phyloP scores from a whole-genome alignment of 108 stramenopile genomes.

The Fragilaria radians region DNA sequence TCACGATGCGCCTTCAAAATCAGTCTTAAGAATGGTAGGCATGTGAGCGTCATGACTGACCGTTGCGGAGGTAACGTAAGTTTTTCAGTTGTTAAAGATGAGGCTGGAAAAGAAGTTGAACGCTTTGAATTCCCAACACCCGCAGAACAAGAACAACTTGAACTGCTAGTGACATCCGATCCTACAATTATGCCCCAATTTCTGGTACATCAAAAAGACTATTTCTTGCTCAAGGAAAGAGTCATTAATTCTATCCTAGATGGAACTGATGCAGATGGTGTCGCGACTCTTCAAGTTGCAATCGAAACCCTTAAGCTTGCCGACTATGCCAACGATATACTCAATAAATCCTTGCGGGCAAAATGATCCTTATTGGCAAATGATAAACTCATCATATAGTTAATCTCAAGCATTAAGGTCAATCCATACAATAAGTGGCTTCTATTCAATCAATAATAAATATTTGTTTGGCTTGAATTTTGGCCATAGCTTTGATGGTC shows the following conservation, averaged over 20 bases:
- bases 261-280: slow-evolving; percentile 42
- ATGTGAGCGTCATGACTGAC: slow-evolving; percentile 70
- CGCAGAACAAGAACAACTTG: slow-evolving; percentile 38
- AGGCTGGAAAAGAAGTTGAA: slow-evolving; percentile 40
- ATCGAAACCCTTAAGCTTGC: slow-evolving; percentile 76
- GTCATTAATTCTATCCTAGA: slow-evolving; percentile 34
- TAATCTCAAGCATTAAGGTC: too few relatives aligned
- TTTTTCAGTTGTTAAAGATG: slow-evolving; percentile 52
- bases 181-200: slow-evolving; percentile 84
- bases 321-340: slow-evolving; percentile 49
- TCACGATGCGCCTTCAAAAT: slow-evolving; percentile 59
- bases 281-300: slow-evolving; percentile 73
- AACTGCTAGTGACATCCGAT: slow-evolving; percentile 27
- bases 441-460: too few relatives aligned
- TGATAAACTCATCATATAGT: too few relatives aligned
- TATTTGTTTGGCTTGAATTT: too few relatives aligned
- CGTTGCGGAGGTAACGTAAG: slow-evolving; percentile 82
- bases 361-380: too few relatives aligned
- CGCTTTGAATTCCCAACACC: slow-evolving; percentile 60
- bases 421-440: too few relatives aligned
- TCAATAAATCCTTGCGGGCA: slow-evolving; percentile 2
- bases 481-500: too few relatives aligned
- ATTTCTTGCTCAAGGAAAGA: slow-evolving; percentile 57
- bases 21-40: slow-evolving; percentile 42
- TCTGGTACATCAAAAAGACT: slow-evolving; percentile 76